Evolutionary conservation across 2,329 filamentous ascomycete species (phyloP).

Genomic region (Pestalotiopsis fici): DNA sequence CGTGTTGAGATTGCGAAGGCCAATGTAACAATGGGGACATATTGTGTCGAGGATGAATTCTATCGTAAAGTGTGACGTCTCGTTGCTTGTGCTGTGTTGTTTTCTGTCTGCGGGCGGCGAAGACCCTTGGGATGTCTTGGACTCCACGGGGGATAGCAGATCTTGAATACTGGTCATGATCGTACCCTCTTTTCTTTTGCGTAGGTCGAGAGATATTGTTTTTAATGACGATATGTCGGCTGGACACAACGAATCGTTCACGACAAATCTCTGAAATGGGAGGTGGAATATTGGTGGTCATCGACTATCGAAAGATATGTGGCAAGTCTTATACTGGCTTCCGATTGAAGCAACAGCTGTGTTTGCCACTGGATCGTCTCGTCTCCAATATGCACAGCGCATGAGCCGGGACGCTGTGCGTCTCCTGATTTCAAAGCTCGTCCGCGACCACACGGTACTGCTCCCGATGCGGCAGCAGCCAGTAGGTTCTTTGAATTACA

Average conservation of each 20-base stretch:
- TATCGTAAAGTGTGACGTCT: conserved; percentile 37
- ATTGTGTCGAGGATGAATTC: conserved; percentile 51
- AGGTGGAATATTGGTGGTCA: neutral
- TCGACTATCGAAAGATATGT: neutral
- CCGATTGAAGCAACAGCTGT: neutral
- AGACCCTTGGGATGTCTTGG: neutral
- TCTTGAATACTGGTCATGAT: conserved; percentile 28
- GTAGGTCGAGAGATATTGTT: neutral
- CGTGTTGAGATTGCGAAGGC: conserved; percentile 44
- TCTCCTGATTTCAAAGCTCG: neutral
- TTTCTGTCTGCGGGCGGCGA: neutral
- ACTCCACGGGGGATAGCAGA: conserved; percentile 23
- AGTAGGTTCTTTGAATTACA: too few species aligned
- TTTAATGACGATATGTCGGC: neutral
- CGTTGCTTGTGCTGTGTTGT: neutral
- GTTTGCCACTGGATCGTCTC: neutral
- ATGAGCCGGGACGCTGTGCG: neutral
- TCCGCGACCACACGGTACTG: too few species aligned
- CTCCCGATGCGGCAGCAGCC: too few species aligned
- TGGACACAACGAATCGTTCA: neutral
- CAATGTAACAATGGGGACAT: conserved; percentile 55
- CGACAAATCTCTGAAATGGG: neutral
- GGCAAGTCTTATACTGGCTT: neutral
- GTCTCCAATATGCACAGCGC: conserved; percentile 13
- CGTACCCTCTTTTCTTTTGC: neutral